Evolutionary conservation across 2,329 filamentous ascomycete species (phyloP).

Genomic region (Ceratocystis lukuohia): DNA sequence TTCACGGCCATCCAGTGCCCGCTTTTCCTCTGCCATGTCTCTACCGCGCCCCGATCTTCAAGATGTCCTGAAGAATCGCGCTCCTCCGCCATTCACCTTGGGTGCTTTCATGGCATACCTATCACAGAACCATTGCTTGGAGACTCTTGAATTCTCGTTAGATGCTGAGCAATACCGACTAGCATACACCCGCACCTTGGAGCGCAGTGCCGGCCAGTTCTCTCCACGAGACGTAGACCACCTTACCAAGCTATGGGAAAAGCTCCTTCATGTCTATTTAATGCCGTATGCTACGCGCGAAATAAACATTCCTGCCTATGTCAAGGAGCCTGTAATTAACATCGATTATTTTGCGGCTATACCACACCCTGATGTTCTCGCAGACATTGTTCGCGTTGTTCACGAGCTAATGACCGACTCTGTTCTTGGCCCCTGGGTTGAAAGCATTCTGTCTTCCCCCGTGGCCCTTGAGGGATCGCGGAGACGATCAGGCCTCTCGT

Average conservation of each 20-base stretch:
- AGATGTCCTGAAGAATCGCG: constrained; percentile 77
- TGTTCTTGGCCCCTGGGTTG: constrained; percentile 75
- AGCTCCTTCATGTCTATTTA: constrained; percentile 82
- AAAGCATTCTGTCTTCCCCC: constrained; percentile 25
- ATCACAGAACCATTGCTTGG: constrained; percentile 91
- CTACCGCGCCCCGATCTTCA: constrained; percentile 42
- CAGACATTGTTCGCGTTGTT: constrained; percentile 73
- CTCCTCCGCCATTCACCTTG: constrained; percentile 78
- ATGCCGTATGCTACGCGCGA: constrained; percentile 71
- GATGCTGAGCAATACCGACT: constrained; percentile 74
- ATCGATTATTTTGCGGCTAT: constrained; percentile 35
- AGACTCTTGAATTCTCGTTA: constrained; percentile 93
- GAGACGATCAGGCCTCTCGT: neutral
- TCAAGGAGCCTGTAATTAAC: constrained; percentile 46
- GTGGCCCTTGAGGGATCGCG: constrained; percentile 32
- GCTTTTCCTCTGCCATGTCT: constrained; percentile 32
- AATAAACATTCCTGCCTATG: constrained; percentile 76
- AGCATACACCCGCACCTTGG: constrained; percentile 36
- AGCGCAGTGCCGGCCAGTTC: constrained; percentile 24
- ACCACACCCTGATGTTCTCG: constrained; percentile 59
- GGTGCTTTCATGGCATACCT: constrained; percentile 92
- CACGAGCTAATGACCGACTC: constrained; percentile 98
- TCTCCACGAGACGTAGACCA: constrained; percentile 42
- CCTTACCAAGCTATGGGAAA: constrained; percentile 70
- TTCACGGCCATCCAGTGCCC: constrained; percentile 38